These are phyloP conservation scores for Leishmania tarentolae DNA, from an alignment of 208 protist genomes.

Conservation along the genomic window DNA sequence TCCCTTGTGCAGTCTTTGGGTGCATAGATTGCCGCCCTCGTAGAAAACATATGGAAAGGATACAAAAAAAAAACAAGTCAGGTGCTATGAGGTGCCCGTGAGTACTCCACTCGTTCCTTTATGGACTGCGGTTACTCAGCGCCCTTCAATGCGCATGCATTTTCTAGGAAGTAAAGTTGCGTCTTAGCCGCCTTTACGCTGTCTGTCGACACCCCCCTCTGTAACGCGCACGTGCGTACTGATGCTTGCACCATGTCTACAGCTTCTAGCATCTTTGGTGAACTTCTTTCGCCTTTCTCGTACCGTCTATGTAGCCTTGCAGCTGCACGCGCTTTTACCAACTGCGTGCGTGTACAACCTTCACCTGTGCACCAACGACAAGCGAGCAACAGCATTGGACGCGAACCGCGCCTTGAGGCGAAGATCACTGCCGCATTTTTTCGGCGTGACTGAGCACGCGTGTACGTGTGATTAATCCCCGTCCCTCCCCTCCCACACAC, in stretches of 20 bases:
- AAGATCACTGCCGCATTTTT: not conserved
- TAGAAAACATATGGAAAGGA: not conserved
- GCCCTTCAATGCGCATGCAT: not conserved
- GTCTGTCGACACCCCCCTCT: not conserved
- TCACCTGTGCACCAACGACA: not conserved
- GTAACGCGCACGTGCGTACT: not conserved
- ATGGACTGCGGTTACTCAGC: not conserved
- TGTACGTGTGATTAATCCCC: not conserved
- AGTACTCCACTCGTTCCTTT: not conserved
- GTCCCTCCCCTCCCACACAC: too few species aligned
- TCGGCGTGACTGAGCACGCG: not conserved
- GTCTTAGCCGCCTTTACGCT: not conserved
- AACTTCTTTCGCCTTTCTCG: not conserved
- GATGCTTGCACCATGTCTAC: not conserved
- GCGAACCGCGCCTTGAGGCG: not conserved
- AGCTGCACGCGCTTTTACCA: not conserved
- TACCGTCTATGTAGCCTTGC: not conserved
- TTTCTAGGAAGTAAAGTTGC: not conserved
- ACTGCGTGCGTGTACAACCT: not conserved
- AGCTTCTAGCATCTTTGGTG: not conserved
- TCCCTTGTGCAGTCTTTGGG: slow-evolving; percentile 7
- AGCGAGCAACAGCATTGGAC: not conserved
- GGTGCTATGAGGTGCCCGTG: not conserved
- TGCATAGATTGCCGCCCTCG: not conserved
- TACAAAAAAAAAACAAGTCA: not conserved